Percentiles rank a stretch among this genome's conserved stretches.
These are phyloP conservation scores for Phenoliferia sp. DNA, from an alignment of 1,284 basidiomycete species.

Conservation along the genomic window DNA sequence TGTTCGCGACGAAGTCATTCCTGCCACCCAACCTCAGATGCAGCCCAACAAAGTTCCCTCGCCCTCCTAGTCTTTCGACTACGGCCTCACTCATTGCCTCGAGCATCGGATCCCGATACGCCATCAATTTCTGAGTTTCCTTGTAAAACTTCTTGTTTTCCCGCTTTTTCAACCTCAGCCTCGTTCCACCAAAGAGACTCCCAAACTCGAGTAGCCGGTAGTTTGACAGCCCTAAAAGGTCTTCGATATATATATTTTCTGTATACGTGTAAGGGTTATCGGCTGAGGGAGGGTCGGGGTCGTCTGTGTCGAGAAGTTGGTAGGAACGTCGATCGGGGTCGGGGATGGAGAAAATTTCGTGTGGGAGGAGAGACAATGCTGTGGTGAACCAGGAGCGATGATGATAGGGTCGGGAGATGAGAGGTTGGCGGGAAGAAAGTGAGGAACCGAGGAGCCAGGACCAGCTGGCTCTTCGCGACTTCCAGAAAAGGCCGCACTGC, in stretches of 20 bases:
- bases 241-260: background rate
- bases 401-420: background rate
- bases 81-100: conserved; percentile 16
- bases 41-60: conserved; percentile 16
- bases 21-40: conserved; percentile 19
- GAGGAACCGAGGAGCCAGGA: conserved; percentile 1
- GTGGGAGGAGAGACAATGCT: conserved; percentile 10
- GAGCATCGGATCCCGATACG: background rate
- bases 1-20: conserved; percentile 14
- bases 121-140: background rate
- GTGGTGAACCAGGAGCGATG: background rate
- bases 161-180: conserved; percentile 8
- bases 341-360: conserved; percentile 12
- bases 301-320: conserved; percentile 15
- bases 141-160: conserved; percentile 1
- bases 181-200: conserved; percentile 18
- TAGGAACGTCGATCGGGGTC: conserved; percentile 21
- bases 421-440: background rate
- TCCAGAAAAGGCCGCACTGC: background rate
- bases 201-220: conserved; percentile 24
- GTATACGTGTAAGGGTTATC: background rate
- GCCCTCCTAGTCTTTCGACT: conserved; percentile 7
- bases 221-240: conserved; percentile 10
- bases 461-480: conserved; percentile 1
- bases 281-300: background rate